A percentile compares a stretch with the other conserved stretches of the same genome.
Evolutionary conservation across 768 basidiomycete species (phyloP).

Genomic region (Tylopilus cervinicoccineus): DNA sequence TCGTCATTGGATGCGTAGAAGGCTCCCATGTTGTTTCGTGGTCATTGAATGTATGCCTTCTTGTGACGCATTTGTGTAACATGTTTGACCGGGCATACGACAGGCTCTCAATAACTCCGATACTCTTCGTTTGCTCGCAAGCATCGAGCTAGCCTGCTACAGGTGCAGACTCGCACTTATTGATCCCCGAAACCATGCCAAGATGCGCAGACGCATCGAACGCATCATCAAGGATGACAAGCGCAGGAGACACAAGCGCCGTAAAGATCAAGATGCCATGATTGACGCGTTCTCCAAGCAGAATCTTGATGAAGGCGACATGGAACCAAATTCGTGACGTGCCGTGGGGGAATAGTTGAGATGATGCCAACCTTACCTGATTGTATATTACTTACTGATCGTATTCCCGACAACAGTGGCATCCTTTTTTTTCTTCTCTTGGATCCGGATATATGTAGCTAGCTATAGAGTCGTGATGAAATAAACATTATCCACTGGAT

Average conservation of each 20-base stretch:
- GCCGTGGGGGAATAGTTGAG: constrained; percentile 3
- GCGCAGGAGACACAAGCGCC: constrained; percentile 71
- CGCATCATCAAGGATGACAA: constrained; percentile 84
- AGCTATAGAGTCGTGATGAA: constrained; percentile 9
- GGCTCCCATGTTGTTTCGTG: constrained; percentile 73
- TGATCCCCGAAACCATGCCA: constrained; percentile 64
- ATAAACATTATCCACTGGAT: constrained; percentile 1
- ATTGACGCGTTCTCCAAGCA: constrained; percentile 71
- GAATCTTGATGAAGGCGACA: constrained; percentile 32
- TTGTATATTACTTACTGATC: constrained; percentile 21
- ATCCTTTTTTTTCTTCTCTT: constrained; percentile 1
- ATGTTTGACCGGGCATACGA: constrained; percentile 11
- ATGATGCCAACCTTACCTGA: constrained; percentile 7
- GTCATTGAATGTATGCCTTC: constrained; percentile 67
- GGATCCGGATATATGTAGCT: constrained; percentile 6
- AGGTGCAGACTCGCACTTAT: constrained; percentile 63
- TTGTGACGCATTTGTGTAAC: constrained; percentile 2
- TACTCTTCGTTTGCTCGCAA: constrained; percentile 75
- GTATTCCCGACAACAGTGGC: constrained; percentile 9
- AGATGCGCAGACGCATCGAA: constrained; percentile 67
- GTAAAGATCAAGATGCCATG: constrained; percentile 82
- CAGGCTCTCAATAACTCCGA: constrained; percentile 83
- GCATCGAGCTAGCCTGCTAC: constrained; percentile 83
- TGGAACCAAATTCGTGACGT: constrained; percentile 25
- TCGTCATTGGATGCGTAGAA: constrained; percentile 78